phyloP scores from a whole-genome alignment of 345 rosid species.

The Murraya paniculata region DNA sequence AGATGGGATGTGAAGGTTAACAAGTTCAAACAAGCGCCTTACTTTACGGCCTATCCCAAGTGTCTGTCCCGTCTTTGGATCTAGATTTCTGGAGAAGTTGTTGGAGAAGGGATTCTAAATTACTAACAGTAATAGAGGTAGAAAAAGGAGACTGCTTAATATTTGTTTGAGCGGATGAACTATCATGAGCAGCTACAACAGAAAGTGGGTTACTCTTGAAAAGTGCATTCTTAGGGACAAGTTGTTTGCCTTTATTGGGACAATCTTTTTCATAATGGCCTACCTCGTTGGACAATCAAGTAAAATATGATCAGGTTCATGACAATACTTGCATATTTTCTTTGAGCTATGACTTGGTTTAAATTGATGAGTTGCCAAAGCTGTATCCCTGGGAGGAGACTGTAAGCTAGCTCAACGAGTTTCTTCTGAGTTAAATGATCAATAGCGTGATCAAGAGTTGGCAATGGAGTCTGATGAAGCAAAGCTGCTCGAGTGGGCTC shows the following conservation, averaged over 20 bases:
- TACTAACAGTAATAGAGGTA: too few relatives aligned
- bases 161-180: too few relatives aligned
- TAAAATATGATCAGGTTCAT: too few relatives aligned
- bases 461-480: background rate
- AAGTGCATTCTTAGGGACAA: too few relatives aligned
- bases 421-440: background rate
- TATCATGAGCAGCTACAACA: too few relatives aligned
- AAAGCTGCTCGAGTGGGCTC: background rate
- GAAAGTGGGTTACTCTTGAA: too few relatives aligned
- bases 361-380: background rate
- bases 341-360: background rate
- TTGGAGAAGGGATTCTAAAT: background rate
- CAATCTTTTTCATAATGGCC: too few relatives aligned
- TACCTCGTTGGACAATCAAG: too few relatives aligned
- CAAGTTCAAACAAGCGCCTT: conserved; percentile 4
- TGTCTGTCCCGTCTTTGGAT: background rate
- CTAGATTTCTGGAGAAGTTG: background rate
- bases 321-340: too few relatives aligned
- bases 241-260: too few relatives aligned
- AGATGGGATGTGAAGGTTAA: background rate
- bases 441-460: background rate
- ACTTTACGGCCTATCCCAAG: background rate
- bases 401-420: background rate
- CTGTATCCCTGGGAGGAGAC: too few relatives aligned
- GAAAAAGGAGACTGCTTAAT: too few relatives aligned